These are phyloP conservation scores for Fabrea salina DNA, from an alignment of 169 alveolate species.

Conservation along the genomic window DNA sequence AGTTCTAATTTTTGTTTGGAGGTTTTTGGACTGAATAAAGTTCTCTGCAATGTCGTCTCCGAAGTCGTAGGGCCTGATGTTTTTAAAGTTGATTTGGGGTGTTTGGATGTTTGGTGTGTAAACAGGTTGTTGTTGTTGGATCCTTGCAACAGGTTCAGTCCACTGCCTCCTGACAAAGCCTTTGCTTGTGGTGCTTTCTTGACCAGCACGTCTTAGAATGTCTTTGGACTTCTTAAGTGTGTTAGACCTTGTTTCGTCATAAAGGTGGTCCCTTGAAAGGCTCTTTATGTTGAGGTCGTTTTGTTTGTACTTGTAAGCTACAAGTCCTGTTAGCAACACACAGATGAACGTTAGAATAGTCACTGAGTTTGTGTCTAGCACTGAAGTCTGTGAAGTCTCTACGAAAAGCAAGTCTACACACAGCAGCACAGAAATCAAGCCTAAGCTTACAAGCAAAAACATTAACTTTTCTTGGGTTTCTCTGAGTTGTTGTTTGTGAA, in stretches of 20 bases:
- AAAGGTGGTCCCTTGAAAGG: neutral
- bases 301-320: neutral
- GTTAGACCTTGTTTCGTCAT: neutral
- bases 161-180: no score
- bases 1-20: slow-evolving; percentile 2
- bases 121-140: no score
- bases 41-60: slow-evolving; percentile 11
- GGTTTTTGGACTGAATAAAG: neutral
- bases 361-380: neutral
- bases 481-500: neutral
- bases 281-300: neutral
- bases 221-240: neutral
- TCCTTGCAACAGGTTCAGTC: no score
- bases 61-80: no score
- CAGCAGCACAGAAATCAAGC: neutral
- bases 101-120: no score
- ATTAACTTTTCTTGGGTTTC: neutral
- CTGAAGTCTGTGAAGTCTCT: neutral
- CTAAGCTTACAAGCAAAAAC: neutral
- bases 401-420: neutral
- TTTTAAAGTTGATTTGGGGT: no score
- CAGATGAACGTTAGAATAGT: neutral
- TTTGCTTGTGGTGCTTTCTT: neutral
- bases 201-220: neutral
- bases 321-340: neutral